Percentiles rank a stretch among this genome's conserved stretches.
Evolutionary conservation across 2,329 filamentous ascomycete species (phyloP).

Genomic region (Colletotrichum tanaceti): DNA sequence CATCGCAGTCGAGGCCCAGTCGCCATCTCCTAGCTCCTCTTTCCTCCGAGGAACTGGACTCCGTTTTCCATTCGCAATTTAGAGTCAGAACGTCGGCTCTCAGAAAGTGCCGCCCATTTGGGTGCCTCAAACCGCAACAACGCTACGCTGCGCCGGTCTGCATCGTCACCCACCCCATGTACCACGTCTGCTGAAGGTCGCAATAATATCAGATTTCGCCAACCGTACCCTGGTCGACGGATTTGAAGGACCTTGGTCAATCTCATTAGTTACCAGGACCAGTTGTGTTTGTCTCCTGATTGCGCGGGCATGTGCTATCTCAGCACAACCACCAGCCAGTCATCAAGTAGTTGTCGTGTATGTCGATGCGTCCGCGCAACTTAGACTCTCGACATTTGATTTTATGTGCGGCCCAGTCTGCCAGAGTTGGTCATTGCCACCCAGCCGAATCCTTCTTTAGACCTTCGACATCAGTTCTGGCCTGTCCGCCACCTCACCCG

Average conservation of each 20-base stretch:
- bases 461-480: slow-evolving; percentile 32
- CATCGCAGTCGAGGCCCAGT: slow-evolving; percentile 9
- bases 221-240: slow-evolving; percentile 6
- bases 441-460: slow-evolving; percentile 23
- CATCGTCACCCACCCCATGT: slow-evolving; percentile 7
- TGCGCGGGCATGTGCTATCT: neutral
- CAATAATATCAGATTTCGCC: neutral
- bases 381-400: slow-evolving; percentile 6
- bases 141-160: neutral
- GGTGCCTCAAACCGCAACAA: neutral
- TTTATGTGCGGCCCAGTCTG: neutral
- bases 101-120: slow-evolving; percentile 11
- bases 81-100: slow-evolving; percentile 2
- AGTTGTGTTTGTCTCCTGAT: neutral
- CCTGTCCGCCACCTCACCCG: slow-evolving; percentile 12
- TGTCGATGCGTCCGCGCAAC: neutral
- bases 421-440: slow-evolving; percentile 13
- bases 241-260: neutral
- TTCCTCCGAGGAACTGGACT: slow-evolving; percentile 11
- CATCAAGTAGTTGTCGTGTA: neutral
- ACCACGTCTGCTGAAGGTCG: neutral
- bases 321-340: neutral
- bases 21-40: slow-evolving; percentile 8
- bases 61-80: neutral
- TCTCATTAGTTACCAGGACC: neutral